These are phyloP conservation scores for Penicillium lagena DNA, from an alignment of 495 filamentous ascomycete species.

Conservation along the genomic window DNA sequence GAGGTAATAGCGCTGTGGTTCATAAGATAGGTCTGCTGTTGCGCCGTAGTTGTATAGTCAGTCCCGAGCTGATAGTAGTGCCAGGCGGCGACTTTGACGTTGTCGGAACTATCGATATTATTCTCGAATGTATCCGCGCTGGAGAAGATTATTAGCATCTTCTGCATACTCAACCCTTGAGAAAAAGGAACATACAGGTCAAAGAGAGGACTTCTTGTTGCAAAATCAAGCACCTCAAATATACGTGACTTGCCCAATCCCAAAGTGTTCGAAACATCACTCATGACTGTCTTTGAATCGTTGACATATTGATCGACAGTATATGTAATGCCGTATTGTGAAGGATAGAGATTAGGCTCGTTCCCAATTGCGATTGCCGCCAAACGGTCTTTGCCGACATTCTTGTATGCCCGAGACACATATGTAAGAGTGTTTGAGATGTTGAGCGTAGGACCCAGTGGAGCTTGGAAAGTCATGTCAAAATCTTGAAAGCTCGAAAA, in stretches of 20 bases:
- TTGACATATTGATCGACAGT: conserved; percentile 6
- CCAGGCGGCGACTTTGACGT: conserved; percentile 12
- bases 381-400: conserved; percentile 8
- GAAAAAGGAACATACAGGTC: not conserved
- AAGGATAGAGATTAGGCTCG: conserved; percentile 12
- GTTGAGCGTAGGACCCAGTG: conserved; percentile 1
- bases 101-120: conserved; percentile 1
- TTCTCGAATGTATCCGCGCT: conserved; percentile 4
- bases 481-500: conserved; percentile 10
- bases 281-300: not conserved
- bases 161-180: too few species aligned
- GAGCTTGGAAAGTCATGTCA: conserved; percentile 17
- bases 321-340: not conserved
- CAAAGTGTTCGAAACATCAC: too few species aligned
- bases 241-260: too few species aligned
- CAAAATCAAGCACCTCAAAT: too few species aligned
- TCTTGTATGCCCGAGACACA: conserved; percentile 7
- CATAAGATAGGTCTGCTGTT: conserved; percentile 4
- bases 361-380: conserved; percentile 20
- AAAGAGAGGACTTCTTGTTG: not conserved
- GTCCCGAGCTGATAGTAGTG: conserved; percentile 16
- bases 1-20: conserved; percentile 15
- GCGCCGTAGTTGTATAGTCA: not conserved
- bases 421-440: conserved; percentile 5
- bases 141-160: too few species aligned